Base-by-base conservation (phyloP, 805 yeast species). In the Starmerella vitae region DNA sequence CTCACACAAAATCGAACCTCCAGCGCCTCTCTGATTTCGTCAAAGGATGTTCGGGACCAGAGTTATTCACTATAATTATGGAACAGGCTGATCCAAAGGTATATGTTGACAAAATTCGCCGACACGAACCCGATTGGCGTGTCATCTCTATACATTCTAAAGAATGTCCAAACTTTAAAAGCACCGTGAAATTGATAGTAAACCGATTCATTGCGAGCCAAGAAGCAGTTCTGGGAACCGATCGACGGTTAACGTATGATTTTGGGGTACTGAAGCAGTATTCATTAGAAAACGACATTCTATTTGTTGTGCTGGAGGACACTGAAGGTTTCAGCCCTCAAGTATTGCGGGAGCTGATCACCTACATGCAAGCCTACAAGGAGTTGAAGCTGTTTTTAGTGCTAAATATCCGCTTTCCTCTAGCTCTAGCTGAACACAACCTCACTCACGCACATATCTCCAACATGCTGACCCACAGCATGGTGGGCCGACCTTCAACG, bases 181-280 rank as follows among this genome's bases (percentile, higher is more conserved):
- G 51, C 19, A 50, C 59, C 5, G 34, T 60, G 35, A 55, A 54
- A 25, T 39, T 47, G 7, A 52, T 63, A n/a, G 62, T 61, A 3
- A 49, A 51, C 28, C 45, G 56, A 5, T 30, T 61, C 15, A 53
- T 59, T 5, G 57, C 52, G 20, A 44, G 35, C 6, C 15, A 26
- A n/a, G 22, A 39, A 2, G 50, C 44, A 13, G 36, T 50, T 4
- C 38, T 46, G 9, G n/a, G n/a, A n/a, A 44, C 43, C 20, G 64
- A 62, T 35, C 47, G 58, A 26, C 46, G 64, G 19, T 42, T 62
- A 22, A 47, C 60, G 21, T 63, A 61, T 36, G 67, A 63, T 33
- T 51, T 63, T 20, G 59, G 55, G 21, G 52, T 61, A 10, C 45
- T 63, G 26, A 52, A 38, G 6, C 60, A 59, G 17, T 61, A 63